A percentile compares a stretch with the other conserved stretches of the same genome.
Evolutionary conservation across 2,329 filamentous ascomycete species (phyloP).

Genomic region (Alternaria alternata): DNA sequence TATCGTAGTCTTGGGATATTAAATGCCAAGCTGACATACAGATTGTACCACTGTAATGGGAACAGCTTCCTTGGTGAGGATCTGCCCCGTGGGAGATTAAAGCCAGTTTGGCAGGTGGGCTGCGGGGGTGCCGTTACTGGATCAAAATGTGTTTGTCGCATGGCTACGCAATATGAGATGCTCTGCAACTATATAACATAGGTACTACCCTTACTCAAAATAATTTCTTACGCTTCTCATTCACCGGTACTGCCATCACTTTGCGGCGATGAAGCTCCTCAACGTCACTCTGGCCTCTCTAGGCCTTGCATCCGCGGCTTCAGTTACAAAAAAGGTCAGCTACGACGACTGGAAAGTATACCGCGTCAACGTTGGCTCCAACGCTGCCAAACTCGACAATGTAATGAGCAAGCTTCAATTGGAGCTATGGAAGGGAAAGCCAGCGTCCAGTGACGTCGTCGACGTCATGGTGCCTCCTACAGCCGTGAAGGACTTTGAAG

Average conservation of each 20-base stretch:
- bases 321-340: conserved; percentile 40
- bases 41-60: conserved; percentile 21
- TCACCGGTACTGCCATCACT: conserved; percentile 4
- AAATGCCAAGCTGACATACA: conserved; percentile 18
- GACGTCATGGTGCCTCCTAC: conserved; percentile 48
- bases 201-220: not conserved
- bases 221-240: conserved; percentile 5
- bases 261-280: conserved; percentile 43
- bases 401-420: conserved; percentile 44
- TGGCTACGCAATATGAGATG: not conserved
- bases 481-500: conserved; percentile 39
- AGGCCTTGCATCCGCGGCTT: conserved; percentile 44
- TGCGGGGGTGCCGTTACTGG: conserved; percentile 5
- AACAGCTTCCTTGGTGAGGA: conserved; percentile 34
- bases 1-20: conserved; percentile 37
- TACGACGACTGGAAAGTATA: conserved; percentile 51
- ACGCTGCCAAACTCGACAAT: conserved; percentile 37
- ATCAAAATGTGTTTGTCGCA: not conserved
- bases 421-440: conserved; percentile 47
- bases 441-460: conserved; percentile 41
- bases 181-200: conserved; percentile 3
- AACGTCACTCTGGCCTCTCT: conserved; percentile 39
- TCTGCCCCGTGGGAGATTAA: conserved; percentile 33
- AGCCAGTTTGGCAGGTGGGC: conserved; percentile 39
- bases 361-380: conserved; percentile 44